phyloP scores from a whole-genome alignment of 768 basidiomycete genomes.

The Tremella fuciformis region DNA sequence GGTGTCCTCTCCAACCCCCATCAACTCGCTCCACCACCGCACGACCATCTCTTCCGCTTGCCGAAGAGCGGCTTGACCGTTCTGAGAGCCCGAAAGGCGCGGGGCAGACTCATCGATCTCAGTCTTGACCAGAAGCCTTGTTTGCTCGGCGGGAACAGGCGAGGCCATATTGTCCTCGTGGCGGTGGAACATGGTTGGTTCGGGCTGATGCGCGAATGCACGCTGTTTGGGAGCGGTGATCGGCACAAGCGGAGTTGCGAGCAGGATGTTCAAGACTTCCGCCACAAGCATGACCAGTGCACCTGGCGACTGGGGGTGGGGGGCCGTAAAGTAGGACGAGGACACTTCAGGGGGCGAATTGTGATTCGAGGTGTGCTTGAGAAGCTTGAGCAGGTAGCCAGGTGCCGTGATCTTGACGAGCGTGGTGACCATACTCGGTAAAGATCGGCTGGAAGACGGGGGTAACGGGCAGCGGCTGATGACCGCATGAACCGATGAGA shows the following conservation, averaged over 20 bases:
- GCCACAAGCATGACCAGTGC: constrained; percentile 30
- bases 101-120: constrained; percentile 2
- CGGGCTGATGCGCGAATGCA: constrained; percentile 20
- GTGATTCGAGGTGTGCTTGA: constrained; percentile 24
- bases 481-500: constrained; percentile 31
- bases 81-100: neutral
- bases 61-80: constrained; percentile 20
- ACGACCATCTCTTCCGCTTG: constrained; percentile 21
- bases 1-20: constrained; percentile 6
- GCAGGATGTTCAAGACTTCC: constrained; percentile 34
- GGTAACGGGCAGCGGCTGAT: constrained; percentile 30
- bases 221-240: constrained; percentile 10
- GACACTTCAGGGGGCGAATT: constrained; percentile 23
- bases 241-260: constrained; percentile 27
- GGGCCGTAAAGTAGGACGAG: constrained; percentile 16
- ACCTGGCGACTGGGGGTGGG: constrained; percentile 31
- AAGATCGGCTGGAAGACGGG: constrained; percentile 1
- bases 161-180: constrained; percentile 1
- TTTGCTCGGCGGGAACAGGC: constrained; percentile 11
- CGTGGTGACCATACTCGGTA: constrained; percentile 16
- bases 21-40: constrained; percentile 41
- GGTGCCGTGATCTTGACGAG: constrained; percentile 26
- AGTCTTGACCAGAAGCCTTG: neutral
- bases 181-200: neutral
- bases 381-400: constrained; percentile 34